phyloP scores from a whole-genome alignment of 1,284 basidiomycete genomes.

The Papiliotrema flavescens region DNA sequence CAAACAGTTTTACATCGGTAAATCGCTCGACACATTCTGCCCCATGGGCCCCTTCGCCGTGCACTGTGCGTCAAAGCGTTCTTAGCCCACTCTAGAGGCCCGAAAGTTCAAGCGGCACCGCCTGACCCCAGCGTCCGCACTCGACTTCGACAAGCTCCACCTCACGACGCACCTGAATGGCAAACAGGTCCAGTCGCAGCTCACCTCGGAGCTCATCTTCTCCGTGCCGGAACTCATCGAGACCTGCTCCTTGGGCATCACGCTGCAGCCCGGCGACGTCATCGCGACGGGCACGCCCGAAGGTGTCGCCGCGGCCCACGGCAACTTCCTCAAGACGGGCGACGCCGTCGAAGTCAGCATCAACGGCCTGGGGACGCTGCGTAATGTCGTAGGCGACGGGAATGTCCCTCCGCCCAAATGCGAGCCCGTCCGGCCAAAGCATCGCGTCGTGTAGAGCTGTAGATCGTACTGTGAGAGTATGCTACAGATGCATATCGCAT shows the following conservation, averaged over 20 bases:
- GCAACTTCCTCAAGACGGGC: constrained; percentile 36
- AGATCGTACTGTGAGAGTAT: too few species aligned
- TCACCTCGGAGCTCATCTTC: constrained; percentile 41
- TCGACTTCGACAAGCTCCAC: constrained; percentile 26
- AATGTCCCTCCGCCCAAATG: not conserved
- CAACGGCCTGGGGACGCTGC: constrained; percentile 32
- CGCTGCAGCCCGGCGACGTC: constrained; percentile 41
- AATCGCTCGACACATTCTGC: constrained; percentile 46
- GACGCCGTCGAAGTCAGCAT: constrained; percentile 39
- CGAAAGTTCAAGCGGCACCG: not conserved
- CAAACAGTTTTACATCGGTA: constrained; percentile 46
- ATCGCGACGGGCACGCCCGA: constrained; percentile 39
- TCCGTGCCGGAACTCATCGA: constrained; percentile 44
- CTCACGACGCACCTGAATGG: constrained; percentile 42
- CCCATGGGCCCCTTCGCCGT: constrained; percentile 39
- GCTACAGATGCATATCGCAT: too few species aligned
- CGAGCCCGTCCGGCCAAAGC: not conserved
- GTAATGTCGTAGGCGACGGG: constrained; percentile 9
- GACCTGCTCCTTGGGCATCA: constrained; percentile 38
- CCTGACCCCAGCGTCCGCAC: constrained; percentile 13
- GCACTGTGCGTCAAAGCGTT: constrained; percentile 12
- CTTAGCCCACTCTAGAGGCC: not conserved
- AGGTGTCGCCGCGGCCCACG: constrained; percentile 36
- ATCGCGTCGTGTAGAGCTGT: too few species aligned
- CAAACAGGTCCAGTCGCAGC: constrained; percentile 33